These are phyloP conservation scores for Aspergillus affinis DNA, from an alignment of 495 filamentous ascomycete species.

Conservation along the genomic window DNA sequence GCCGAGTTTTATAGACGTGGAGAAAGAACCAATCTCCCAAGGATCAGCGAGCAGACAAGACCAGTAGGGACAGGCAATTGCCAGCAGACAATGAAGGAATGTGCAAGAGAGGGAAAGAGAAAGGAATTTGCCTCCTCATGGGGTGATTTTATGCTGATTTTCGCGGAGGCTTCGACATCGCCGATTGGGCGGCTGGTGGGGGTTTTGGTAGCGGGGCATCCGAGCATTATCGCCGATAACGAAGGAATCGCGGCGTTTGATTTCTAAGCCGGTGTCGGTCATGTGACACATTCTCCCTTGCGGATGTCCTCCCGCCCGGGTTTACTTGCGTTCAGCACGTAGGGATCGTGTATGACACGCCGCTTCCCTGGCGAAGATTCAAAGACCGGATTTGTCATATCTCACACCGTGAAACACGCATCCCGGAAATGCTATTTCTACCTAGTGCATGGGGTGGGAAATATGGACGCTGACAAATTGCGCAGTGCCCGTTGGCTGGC, in stretches of 20 bases:
- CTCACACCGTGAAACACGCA: neutral
- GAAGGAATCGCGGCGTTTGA: neutral
- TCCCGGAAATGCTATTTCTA: neutral
- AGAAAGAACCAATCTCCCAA: neutral
- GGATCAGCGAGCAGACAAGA: neutral
- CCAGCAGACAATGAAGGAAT: constrained; percentile 6
- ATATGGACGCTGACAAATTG: neutral
- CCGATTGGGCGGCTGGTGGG: constrained; percentile 2
- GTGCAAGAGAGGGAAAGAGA: constrained; percentile 3
- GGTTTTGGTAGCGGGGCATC: constrained; percentile 17
- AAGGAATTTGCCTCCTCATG: constrained; percentile 3
- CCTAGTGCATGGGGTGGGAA: no score
- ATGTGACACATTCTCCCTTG: neutral
- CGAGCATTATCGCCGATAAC: constrained; percentile 1
- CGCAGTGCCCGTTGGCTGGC: neutral
- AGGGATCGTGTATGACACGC: neutral
- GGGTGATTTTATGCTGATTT: constrained; percentile 21
- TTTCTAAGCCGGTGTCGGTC: neutral
- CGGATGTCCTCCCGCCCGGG: no score
- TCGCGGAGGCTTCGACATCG: constrained; percentile 18
- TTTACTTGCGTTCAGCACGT: neutral
- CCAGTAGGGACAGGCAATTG: constrained; percentile 1
- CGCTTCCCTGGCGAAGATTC: neutral
- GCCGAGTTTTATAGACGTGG: neutral
- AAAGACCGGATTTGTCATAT: neutral